Evolutionary conservation across 495 filamentous ascomycete genomes (phyloP).

Genomic region (Chaetomidium leptoderma): DNA sequence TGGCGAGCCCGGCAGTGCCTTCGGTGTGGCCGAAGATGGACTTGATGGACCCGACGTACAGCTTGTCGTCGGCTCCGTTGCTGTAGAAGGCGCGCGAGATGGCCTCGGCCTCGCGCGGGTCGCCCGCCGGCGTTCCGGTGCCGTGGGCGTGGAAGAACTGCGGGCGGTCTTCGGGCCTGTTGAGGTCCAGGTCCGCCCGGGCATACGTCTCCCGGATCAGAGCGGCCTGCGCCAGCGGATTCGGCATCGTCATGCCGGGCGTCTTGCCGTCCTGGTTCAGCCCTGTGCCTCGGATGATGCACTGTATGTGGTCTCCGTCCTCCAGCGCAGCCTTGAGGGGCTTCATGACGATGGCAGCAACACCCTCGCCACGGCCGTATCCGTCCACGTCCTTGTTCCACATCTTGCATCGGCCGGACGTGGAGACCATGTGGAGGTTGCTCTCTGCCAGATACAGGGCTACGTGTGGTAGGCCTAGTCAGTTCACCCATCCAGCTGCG

Average conservation of each 20-base stretch:
- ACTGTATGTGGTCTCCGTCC: conserved; percentile 53
- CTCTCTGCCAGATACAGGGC: conserved; percentile 25
- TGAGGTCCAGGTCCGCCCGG: conserved; percentile 26
- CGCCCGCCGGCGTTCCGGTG: conserved; percentile 33
- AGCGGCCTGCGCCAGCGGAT: conserved; percentile 44
- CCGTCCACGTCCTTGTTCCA: conserved; percentile 59
- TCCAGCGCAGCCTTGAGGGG: conserved; percentile 43
- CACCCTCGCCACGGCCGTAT: conserved; percentile 58
- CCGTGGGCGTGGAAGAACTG: conserved; percentile 46
- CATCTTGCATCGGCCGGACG: conserved; percentile 45
- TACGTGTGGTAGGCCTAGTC: neutral
- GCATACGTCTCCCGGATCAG: conserved; percentile 48
- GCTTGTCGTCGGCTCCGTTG: conserved; percentile 24
- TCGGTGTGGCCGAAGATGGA: conserved; percentile 55
- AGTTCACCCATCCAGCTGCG: neutral
- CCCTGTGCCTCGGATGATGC: conserved; percentile 51
- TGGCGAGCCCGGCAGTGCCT: conserved; percentile 47
- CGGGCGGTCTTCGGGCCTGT: conserved; percentile 23
- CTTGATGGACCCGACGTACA: conserved; percentile 55
- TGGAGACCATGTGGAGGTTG: conserved; percentile 34
- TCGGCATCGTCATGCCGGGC: conserved; percentile 51
- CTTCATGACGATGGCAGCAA: conserved; percentile 54
- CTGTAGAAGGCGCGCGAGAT: neutral
- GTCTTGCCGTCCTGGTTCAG: conserved; percentile 54
- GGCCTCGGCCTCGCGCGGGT: conserved; percentile 1